These are phyloP conservation scores for Stenogyne calaminthoides DNA, from an alignment of 305 asterid species.

Conservation along the genomic window DNA sequence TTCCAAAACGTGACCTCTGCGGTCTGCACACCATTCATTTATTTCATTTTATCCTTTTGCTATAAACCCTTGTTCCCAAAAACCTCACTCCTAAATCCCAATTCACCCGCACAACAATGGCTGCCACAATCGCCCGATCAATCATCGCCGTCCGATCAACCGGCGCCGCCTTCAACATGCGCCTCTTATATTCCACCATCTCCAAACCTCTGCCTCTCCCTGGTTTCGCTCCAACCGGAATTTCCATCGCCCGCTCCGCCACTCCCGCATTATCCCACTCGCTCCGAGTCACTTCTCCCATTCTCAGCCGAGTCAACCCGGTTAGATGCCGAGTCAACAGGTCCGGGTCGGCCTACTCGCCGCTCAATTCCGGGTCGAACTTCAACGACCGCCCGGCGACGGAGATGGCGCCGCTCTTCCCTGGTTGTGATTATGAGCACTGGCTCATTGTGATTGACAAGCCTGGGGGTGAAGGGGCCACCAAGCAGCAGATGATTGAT, in stretches of 20 bases:
- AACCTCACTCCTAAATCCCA: slow-evolving; percentile 22
- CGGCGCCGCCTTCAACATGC: slow-evolving; percentile 43
- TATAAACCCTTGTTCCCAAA: neutral
- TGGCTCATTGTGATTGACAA: slow-evolving; percentile 99
- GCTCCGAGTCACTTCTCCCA: slow-evolving; percentile 39
- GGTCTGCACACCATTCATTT: no score
- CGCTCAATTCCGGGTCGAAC: slow-evolving; percentile 75
- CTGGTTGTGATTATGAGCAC: slow-evolving; percentile 96
- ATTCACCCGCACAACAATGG: slow-evolving; percentile 35
- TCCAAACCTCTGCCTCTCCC: slow-evolving; percentile 48
- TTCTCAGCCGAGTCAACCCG: slow-evolving; percentile 35
- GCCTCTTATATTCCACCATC: slow-evolving; percentile 50
- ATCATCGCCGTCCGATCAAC: slow-evolving; percentile 46
- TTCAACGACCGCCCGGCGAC: slow-evolving; percentile 88
- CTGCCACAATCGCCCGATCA: slow-evolving; percentile 52
- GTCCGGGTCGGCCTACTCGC: slow-evolving; percentile 77
- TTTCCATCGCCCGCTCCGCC: slow-evolving; percentile 38
- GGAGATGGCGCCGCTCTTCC: slow-evolving; percentile 96
- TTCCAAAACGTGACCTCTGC: no score
- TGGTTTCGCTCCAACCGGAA: slow-evolving; percentile 40
- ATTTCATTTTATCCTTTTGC: no score
- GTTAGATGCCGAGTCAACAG: slow-evolving; percentile 71
- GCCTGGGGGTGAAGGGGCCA: slow-evolving; percentile 98
- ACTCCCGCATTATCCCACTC: slow-evolving; percentile 49
- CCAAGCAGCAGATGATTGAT: slow-evolving; percentile 90